These are phyloP conservation scores for Choricystis sp. DNA, from an alignment of 139 green algal species.

Conservation along the genomic window DNA sequence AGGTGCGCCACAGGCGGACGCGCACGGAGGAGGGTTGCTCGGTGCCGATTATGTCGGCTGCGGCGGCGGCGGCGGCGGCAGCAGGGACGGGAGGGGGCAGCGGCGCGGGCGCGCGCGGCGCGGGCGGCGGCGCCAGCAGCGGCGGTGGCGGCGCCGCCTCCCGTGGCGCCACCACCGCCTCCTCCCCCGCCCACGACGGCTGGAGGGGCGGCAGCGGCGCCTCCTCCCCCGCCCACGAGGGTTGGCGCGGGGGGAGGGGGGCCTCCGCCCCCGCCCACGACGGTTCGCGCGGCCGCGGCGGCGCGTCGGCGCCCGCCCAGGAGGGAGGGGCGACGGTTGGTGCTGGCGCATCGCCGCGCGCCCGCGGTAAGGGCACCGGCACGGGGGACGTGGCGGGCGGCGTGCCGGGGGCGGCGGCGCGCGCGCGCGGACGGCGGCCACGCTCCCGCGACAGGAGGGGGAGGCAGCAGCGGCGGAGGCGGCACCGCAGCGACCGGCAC, in stretches of 20 bases:
- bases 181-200: not conserved
- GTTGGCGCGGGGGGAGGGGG: too few relatives aligned
- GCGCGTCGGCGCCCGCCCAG: too few relatives aligned
- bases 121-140: not conserved
- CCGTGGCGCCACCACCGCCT: not conserved
- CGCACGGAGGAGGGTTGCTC: slow-evolving; percentile 55
- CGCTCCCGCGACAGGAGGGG: too few relatives aligned
- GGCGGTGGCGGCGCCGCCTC: not conserved
- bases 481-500: not conserved
- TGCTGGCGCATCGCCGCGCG: too few relatives aligned
- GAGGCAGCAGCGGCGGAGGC: too few relatives aligned
- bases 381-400: too few relatives aligned
- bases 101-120: slow-evolving; percentile 1
- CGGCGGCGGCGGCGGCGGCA: slow-evolving; percentile 23
- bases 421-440: too few relatives aligned
- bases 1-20: slow-evolving; percentile 54
- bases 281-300: too few relatives aligned
- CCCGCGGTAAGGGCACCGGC: too few relatives aligned
- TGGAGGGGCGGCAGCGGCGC: slow-evolving; percentile 3
- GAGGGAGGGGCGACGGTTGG: too few relatives aligned
- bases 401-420: too few relatives aligned
- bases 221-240: not conserved
- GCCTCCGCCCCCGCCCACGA: too few relatives aligned
- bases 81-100: slow-evolving; percentile 15
- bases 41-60: slow-evolving; percentile 29